phyloP scores from a whole-genome alignment of 1,284 basidiomycete species.

The Waitea zeae region DNA sequence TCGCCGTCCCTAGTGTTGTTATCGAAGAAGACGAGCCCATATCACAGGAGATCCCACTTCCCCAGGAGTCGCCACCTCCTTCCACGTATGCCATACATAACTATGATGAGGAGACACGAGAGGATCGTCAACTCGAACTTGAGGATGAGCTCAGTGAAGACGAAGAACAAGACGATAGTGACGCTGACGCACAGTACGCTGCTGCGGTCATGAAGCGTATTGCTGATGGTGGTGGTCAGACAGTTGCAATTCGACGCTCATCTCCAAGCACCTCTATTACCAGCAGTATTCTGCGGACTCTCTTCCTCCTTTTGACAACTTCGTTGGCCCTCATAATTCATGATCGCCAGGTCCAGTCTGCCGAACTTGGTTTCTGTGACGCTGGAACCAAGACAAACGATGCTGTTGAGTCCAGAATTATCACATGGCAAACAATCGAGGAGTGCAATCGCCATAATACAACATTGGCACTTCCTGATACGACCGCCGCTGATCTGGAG shows the following conservation, averaged over 20 bases:
- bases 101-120: conserved; percentile 15
- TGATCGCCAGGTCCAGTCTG: conserved; percentile 49
- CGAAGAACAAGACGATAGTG: conserved; percentile 8
- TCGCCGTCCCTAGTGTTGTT: conserved; percentile 1
- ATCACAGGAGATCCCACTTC: conserved; percentile 12
- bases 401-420: conserved; percentile 30
- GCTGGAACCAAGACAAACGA: conserved; percentile 44
- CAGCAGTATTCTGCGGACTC: conserved; percentile 13
- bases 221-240: background rate
- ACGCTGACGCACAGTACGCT: conserved; percentile 9
- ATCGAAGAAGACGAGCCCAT: conserved; percentile 7
- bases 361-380: conserved; percentile 74
- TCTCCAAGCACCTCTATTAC: conserved; percentile 1
- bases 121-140: conserved; percentile 6
- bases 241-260: background rate
- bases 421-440: conserved; percentile 27
- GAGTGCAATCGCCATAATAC: conserved; percentile 42
- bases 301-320: conserved; percentile 22
- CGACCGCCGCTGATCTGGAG: conserved; percentile 6
- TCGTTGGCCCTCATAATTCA: conserved; percentile 22
- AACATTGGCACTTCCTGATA: conserved; percentile 18
- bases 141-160: conserved; percentile 7
- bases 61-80: background rate
- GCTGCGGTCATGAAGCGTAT: conserved; percentile 2
- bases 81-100: background rate